These are phyloP conservation scores for Leishmania lainsoni DNA, from an alignment of 208 protist species.

Conservation along the genomic window DNA sequence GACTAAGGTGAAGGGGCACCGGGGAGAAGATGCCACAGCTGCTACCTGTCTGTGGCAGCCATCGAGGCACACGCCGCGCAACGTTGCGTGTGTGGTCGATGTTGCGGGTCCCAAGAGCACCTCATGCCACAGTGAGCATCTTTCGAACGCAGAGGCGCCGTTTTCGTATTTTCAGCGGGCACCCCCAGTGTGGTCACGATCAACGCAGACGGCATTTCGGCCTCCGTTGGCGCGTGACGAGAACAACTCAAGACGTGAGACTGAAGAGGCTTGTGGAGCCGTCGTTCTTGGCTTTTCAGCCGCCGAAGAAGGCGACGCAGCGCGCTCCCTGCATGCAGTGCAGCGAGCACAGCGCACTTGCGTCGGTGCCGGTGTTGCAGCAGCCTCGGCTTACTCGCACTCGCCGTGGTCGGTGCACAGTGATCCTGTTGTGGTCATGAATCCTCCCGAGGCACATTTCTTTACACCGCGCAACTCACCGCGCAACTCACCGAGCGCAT, in stretches of 20 bases:
- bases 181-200: conserved; percentile 8
- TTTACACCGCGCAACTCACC: conserved; percentile 2
- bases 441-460: background rate
- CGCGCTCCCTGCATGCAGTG: background rate
- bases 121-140: background rate
- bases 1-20: background rate
- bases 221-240: background rate
- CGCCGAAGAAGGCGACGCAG: background rate
- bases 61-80: background rate
- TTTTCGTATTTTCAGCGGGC: conserved; percentile 30
- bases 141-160: background rate
- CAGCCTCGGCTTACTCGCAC: background rate
- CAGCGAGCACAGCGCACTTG: background rate
- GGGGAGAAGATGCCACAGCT: background rate
- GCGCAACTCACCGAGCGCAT: background rate
- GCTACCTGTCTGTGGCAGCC: background rate
- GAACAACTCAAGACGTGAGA: background rate
- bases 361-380: background rate
- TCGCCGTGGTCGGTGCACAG: background rate
- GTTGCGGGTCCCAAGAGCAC: background rate
- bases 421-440: background rate
- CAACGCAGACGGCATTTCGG: background rate
- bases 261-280: background rate
- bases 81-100: background rate
- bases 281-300: background rate